Evolutionary conservation across 2,329 filamentous ascomycete genomes (phyloP).

Genomic region (Clarireedia homoeocarpa): DNA sequence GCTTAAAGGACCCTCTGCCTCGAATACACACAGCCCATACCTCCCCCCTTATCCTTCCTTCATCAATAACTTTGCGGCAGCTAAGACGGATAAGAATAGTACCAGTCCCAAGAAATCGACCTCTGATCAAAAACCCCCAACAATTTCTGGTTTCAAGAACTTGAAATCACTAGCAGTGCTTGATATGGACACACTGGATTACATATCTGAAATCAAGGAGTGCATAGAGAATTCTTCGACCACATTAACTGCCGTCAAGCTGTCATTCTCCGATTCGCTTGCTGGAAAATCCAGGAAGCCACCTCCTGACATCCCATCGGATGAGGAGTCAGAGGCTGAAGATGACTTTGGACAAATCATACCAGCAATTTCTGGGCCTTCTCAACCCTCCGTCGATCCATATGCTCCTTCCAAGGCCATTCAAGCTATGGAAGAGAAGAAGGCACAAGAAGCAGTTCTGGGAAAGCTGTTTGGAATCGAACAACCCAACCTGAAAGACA

Average conservation of each 20-base stretch:
- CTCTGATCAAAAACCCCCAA: constrained; percentile 33
- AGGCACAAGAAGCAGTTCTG: constrained; percentile 45
- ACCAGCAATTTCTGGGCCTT: constrained; percentile 25
- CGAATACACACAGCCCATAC: not conserved
- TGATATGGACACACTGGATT: constrained; percentile 52
- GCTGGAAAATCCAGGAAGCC: constrained; percentile 41
- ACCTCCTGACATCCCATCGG: constrained; percentile 33
- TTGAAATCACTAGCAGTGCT: constrained; percentile 47
- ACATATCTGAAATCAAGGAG: constrained; percentile 46
- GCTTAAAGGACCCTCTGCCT: not conserved
- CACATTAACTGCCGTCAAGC: constrained; percentile 45
- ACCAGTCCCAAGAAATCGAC: constrained; percentile 4
- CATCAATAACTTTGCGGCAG: constrained; percentile 4
- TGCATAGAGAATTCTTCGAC: constrained; percentile 48
- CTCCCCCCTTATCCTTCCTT: not conserved
- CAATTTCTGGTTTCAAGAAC: constrained; percentile 48
- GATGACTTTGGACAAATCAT: constrained; percentile 44
- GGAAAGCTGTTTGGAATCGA: constrained; percentile 46
- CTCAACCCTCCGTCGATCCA: constrained; percentile 24
- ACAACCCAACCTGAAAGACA: constrained; percentile 10
- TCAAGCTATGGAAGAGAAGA: constrained; percentile 45
- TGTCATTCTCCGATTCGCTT: constrained; percentile 50
- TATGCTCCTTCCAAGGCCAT: constrained; percentile 39
- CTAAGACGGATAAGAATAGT: constrained; percentile 9
- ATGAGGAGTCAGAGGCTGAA: constrained; percentile 46